Evolutionary conservation across 2,329 filamentous ascomycete genomes (phyloP).

Genomic region (Aplosporella prunicola): DNA sequence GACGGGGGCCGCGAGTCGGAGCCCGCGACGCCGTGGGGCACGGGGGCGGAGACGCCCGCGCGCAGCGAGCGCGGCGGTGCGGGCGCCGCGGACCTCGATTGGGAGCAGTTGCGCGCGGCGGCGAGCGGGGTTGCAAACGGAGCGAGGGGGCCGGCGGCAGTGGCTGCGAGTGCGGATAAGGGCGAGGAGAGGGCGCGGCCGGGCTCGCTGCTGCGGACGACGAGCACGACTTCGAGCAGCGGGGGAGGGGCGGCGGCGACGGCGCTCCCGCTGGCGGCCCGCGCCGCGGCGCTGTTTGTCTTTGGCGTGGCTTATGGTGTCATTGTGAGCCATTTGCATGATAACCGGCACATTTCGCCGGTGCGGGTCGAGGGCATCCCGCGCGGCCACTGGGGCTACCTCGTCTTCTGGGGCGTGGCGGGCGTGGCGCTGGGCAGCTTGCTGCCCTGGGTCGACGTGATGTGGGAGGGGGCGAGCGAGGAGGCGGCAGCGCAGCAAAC

Average conservation of each 20-base stretch:
- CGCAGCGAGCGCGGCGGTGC: slow-evolving; percentile 7
- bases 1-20: slow-evolving; percentile 38
- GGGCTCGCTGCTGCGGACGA: background rate
- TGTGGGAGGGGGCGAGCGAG: slow-evolving; percentile 53
- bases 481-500: slow-evolving; percentile 2
- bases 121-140: slow-evolving; percentile 13
- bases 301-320: slow-evolving; percentile 78
- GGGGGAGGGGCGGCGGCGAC: background rate
- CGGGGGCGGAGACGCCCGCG: slow-evolving; percentile 60
- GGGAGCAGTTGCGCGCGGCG: slow-evolving; percentile 22
- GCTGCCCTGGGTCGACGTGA: slow-evolving; percentile 72
- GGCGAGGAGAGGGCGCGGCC: too few species aligned
- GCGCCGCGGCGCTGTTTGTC: slow-evolving; percentile 53
- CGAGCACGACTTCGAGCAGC: background rate
- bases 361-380: slow-evolving; percentile 51
- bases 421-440: slow-evolving; percentile 70
- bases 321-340: slow-evolving; percentile 70
- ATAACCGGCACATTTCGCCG: slow-evolving; percentile 53
- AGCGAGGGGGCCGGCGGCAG: background rate
- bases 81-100: slow-evolving; percentile 14
- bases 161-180: too few species aligned
- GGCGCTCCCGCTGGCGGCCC: background rate
- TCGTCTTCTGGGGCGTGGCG: slow-evolving; percentile 71
- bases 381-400: slow-evolving; percentile 53
- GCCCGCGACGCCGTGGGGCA: slow-evolving; percentile 65